Conservation (phyloP, 2,329 filamentous ascomycete genomes). For the Nemania sp. region DNA sequence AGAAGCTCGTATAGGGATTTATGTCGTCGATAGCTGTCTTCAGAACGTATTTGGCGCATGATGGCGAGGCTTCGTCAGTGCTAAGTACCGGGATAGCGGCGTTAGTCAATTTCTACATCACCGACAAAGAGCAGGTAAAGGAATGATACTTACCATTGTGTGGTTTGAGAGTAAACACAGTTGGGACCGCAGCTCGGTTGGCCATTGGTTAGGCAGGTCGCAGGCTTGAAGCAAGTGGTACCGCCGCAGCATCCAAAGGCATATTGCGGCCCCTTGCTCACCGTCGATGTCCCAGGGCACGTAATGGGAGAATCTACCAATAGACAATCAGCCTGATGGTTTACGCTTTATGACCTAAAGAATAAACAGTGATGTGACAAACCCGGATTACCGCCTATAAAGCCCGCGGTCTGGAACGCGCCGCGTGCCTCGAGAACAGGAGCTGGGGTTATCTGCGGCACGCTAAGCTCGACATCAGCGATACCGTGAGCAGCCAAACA, state of each 20-base stretch:
- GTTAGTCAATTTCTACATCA: not conserved
- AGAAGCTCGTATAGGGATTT: conserved; percentile 9
- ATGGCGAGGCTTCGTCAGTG: conserved; percentile 1
- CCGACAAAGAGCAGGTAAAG: not conserved
- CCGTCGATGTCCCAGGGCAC: conserved; percentile 4
- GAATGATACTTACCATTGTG: conserved; percentile 1
- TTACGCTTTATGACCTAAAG: not conserved
- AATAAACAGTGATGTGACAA: not conserved
- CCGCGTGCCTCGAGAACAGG: conserved; percentile 3
- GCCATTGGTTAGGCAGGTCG: conserved; percentile 13
- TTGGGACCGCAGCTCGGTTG: conserved; percentile 12
- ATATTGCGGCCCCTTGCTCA: conserved; percentile 8
- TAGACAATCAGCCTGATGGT: not conserved
- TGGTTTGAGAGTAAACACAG: conserved; percentile 11
- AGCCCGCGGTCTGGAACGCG: conserved; percentile 15
- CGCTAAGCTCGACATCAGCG: not conserved
- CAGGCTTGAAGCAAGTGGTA: conserved; percentile 6
- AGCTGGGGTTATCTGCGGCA: conserved; percentile 4
- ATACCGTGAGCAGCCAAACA: not conserved
- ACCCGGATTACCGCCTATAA: conserved; percentile 14
- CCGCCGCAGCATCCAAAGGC: conserved; percentile 11
- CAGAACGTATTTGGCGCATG: conserved; percentile 10
- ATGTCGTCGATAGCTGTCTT: conserved; percentile 5
- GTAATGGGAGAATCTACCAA: not conserved
- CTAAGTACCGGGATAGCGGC: not conserved